Evolutionary conservation across 1,139 yeast genomes (phyloP).

Genomic region (Diutina siamensis): DNA sequence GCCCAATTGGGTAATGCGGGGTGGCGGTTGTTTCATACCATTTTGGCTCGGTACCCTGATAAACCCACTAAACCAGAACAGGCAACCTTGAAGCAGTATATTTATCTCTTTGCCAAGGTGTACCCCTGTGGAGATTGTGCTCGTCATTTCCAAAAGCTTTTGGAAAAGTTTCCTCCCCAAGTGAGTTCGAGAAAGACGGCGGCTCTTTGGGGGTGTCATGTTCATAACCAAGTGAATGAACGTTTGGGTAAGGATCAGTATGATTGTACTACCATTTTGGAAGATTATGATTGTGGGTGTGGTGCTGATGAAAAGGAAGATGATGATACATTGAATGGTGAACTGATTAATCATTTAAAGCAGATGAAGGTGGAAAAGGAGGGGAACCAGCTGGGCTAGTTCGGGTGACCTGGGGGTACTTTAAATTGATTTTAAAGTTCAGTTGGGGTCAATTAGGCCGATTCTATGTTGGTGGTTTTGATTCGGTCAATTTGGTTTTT

Average conservation of each 20-base stretch:
- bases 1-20: constrained; percentile 81
- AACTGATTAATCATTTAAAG: constrained; percentile 28
- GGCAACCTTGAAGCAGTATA: constrained; percentile 43
- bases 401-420: too few relatives aligned
- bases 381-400: constrained; percentile 12
- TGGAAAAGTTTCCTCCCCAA: constrained; percentile 76
- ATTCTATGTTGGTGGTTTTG: too few relatives aligned
- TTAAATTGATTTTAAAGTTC: too few relatives aligned
- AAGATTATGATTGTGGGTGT: constrained; percentile 95
- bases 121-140: constrained; percentile 97
- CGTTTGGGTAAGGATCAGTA: constrained; percentile 58
- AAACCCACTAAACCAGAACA: constrained; percentile 56
- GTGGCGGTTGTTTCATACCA: constrained; percentile 82
- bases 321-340: constrained; percentile 26
- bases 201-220: constrained; percentile 90
- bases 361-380: constrained; percentile 30
- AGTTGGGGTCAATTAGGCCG: too few relatives aligned
- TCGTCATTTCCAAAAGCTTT: constrained; percentile 65
- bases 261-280: constrained; percentile 76
- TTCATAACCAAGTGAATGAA: constrained; percentile 69
- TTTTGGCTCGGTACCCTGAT: constrained; percentile 85
- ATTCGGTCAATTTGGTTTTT: too few relatives aligned
- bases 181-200: constrained; percentile 67
- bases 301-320: constrained; percentile 54
- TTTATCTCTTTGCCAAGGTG: constrained; percentile 57